A percentile compares a stretch with the other conserved stretches of the same genome.
Evolutionary conservation across 2,329 filamentous ascomycete species (phyloP).

Genomic region (Ophiostoma sp.): DNA sequence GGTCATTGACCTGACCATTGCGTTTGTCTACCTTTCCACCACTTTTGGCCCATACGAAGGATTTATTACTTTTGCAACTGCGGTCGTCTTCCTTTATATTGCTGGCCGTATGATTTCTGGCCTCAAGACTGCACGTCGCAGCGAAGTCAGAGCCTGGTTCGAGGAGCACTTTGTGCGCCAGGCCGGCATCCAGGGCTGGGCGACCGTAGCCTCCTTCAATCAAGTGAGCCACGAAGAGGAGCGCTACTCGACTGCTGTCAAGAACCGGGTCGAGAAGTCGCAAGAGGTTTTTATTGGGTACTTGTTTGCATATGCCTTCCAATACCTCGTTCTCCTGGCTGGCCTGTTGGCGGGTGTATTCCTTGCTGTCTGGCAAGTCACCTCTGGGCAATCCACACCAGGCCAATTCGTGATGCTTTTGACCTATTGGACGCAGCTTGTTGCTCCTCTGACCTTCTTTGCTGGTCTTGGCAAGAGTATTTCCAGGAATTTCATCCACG

Average conservation of each 20-base stretch:
- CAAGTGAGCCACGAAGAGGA: constrained; percentile 53
- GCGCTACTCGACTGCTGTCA: constrained; percentile 49
- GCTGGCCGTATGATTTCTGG: constrained; percentile 48
- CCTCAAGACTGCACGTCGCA: constrained; percentile 46
- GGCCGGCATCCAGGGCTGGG: constrained; percentile 54
- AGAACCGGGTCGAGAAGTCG: constrained; percentile 36
- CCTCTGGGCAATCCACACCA: constrained; percentile 52
- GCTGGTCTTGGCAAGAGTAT: constrained; percentile 52
- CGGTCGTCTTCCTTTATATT: constrained; percentile 51
- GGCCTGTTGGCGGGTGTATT: constrained; percentile 62
- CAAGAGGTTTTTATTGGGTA: constrained; percentile 43
- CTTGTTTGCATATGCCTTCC: constrained; percentile 49
- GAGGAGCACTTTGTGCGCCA: constrained; percentile 53
- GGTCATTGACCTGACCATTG: constrained; percentile 55
- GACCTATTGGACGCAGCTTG: constrained; percentile 69
- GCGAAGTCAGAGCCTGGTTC: constrained; percentile 49
- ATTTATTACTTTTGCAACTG: constrained; percentile 56
- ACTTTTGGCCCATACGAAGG: constrained; percentile 58
- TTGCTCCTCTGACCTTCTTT: constrained; percentile 66
- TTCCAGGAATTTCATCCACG: constrained; percentile 53
- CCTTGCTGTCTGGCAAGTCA: constrained; percentile 61
- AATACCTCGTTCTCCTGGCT: constrained; percentile 60
- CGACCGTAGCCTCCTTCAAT: constrained; percentile 56
- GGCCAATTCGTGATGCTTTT: constrained; percentile 67
- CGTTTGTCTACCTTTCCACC: constrained; percentile 55